These are phyloP conservation scores for Zygosaccharomyces pseudorouxii DNA, from an alignment of 805 yeast genomes.

Conservation along the genomic window DNA sequence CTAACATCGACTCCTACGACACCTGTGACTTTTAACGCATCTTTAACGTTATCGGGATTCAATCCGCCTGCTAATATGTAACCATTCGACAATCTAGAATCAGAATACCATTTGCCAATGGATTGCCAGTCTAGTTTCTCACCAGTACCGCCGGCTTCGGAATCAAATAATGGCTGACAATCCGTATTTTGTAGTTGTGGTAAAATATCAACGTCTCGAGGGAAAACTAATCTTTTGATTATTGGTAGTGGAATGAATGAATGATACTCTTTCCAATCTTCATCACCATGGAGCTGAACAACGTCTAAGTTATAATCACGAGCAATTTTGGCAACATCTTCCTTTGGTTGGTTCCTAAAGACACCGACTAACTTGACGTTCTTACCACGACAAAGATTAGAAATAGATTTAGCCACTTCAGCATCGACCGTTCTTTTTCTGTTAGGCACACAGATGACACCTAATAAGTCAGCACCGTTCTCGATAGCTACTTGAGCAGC, in stretches of 20 bases:
- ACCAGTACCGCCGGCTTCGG: conserved; percentile 93
- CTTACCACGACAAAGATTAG: conserved; percentile 38
- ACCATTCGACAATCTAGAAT: conserved; percentile 28
- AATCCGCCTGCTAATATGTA: conserved; percentile 89
- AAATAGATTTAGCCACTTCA: conserved; percentile 44
- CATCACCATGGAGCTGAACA: conserved; percentile 85
- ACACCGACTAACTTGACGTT: conserved; percentile 87
- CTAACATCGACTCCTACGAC: conserved; percentile 91
- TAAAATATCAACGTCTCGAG: conserved; percentile 38
- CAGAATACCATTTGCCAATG: conserved; percentile 39
- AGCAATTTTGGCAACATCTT: conserved; percentile 47
- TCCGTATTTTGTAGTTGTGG: conserved; percentile 34
- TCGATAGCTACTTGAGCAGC: conserved; percentile 70
- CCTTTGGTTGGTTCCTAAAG: conserved; percentile 72
- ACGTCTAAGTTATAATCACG: conserved; percentile 55
- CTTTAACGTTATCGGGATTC: conserved; percentile 62
- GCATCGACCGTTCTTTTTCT: conserved; percentile 63
- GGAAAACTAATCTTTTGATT: conserved; percentile 63
- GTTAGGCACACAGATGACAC: conserved; percentile 83
- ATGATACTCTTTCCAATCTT: conserved; percentile 38
- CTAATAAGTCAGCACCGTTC: conserved; percentile 70
- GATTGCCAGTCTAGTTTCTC: conserved; percentile 67
- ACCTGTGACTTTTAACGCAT: conserved; percentile 50
- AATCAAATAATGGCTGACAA: conserved; percentile 65
- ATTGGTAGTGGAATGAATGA: conserved; percentile 48